Base-by-base conservation (phyloP, 371 early-diverging fungal species). In the Nematocida ironsii region DNA sequence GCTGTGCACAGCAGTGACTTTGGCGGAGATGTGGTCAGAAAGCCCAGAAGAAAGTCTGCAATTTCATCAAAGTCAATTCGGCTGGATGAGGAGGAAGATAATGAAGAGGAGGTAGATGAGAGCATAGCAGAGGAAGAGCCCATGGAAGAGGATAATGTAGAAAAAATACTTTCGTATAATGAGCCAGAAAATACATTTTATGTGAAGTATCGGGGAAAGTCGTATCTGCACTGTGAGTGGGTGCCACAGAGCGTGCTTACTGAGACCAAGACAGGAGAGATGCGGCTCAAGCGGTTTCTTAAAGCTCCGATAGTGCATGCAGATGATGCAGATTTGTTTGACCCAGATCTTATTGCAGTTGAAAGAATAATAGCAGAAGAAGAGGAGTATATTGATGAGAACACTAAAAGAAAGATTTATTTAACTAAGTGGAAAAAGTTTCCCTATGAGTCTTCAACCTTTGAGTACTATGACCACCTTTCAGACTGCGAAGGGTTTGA, bases 371-470 rank as follows among this genome's bases (percentile, higher is more conserved):
- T 88, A 27, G 64, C 81, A 42, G 86, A 85, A 61, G 85, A 85
- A 55, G 80, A 83, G 39, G 81, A 85, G 25, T 58, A 72, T 5
- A 18, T 76, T 20, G n/a, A 13, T 18, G 72, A 78, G 18, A 40
- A 25, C 23, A 70, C 56, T 0, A 6, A 6, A 6, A 45, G 71
- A 45, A 71, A 78, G 48, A 73, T 75, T 42, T 93, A 90, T 84
- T 87, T 96, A 54, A 91, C 93, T 48, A 96, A 95, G 83, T 96
- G 96, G 96, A 89, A 89, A 68, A 90, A 90, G 50, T 89, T 90
- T n/a, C 90, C 92, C n/a, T 94, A 94, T 84, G 94, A 94, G 83
- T 83, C 87, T 1, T 87, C 90, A 44, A 94, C 96, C 0, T 94
- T 94, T 93, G 96, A 95, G 85, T 86, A 88, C 5, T 88, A 89